Conservation (phyloP, 768 basidiomycete genomes). For the Steccherinum ochraceum region DNA sequence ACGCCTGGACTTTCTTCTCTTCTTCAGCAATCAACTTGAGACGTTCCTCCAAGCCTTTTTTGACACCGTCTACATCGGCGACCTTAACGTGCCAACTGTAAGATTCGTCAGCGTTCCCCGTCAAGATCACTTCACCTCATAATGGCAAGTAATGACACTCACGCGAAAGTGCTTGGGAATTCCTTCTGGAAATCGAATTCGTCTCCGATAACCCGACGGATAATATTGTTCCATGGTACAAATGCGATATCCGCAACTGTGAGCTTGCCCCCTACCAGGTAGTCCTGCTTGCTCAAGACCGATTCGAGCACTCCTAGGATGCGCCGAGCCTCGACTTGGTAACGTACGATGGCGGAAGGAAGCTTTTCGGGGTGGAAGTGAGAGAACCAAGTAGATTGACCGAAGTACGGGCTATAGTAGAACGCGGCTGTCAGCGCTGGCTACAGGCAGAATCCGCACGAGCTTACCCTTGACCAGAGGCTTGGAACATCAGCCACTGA, state of each 20-base stretch:
- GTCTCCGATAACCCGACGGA: too few relatives aligned
- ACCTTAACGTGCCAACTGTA: too few relatives aligned
- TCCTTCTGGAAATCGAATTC: too few relatives aligned
- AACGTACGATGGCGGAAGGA: constrained; percentile 15
- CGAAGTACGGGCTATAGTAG: constrained; percentile 14
- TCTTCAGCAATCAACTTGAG: too few relatives aligned
- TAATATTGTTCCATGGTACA: too few relatives aligned
- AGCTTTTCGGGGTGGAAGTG: constrained; percentile 17
- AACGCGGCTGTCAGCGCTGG: too few relatives aligned
- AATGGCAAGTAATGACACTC: background rate
- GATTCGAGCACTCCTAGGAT: constrained; percentile 15
- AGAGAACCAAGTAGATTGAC: constrained; percentile 15
- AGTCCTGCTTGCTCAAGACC: constrained; percentile 15
- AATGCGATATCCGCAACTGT: constrained; percentile 3
- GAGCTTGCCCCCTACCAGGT: constrained; percentile 13
- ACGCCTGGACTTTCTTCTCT: too few relatives aligned
- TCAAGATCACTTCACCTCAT: background rate
- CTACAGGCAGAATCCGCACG: too few relatives aligned
- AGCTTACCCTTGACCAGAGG: constrained; percentile 18
- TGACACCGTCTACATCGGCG: too few relatives aligned
- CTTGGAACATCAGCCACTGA: constrained; percentile 36
- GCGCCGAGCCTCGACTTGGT: constrained; percentile 15
- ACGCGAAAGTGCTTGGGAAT: too few relatives aligned
- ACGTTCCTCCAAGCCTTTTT: too few relatives aligned
- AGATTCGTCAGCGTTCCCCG: too few relatives aligned